Base-by-base conservation (phyloP, 1,284 basidiomycete species). In the Leccinum solheimii region DNA sequence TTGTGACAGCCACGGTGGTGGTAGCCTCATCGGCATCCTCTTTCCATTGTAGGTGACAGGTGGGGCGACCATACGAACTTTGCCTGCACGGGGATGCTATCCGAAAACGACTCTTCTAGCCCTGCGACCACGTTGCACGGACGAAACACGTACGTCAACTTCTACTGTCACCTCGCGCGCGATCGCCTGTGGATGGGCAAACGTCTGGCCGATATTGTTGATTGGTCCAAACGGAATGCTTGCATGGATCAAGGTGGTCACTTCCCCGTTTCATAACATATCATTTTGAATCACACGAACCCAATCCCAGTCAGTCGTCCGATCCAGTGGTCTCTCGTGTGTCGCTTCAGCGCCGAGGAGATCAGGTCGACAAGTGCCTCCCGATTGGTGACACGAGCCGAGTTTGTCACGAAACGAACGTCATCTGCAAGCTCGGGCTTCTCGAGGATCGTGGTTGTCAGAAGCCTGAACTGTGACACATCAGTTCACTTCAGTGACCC, bases 221-320 rank as follows among this genome's bases (percentile, higher is more conserved):
- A 98, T 97, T 14, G 94, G 94, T 16, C 92, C 93, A 75, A 93
- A 93, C 4, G 94, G 95, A 36, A 97, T 83, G 5, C 92, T 91
- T 56, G 56, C n/a, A 40, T 59, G 21, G 50, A 58, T 57, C 58
- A 62, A 55, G 32, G 58, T 64, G 58, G 64, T 48, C 21, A 50
- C 49, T 23, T 23, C 55, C 40, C 48, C 30, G 26, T 56, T 52
- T 32, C 56, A 54, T 62, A 32, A 14, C 56, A 43, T 63, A 55
- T 32, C 43, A 49, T 63, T 56, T 5, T 26, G 48, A 59, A 58
- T 54, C 48, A 30, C 27, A 77, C 82, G 64, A 73, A 93, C 87
- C 94, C 94, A 54, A 88, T 77, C 14, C 92, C 92, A 40, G 79
- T 86, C 65, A 97, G 84, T 59, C 80, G 81, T 63, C 83, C 76